Percentiles rank a stretch among this genome's conserved stretches.
These are phyloP conservation scores for Pseudogymnoascus sp. DNA, from an alignment of 2,329 filamentous ascomycete genomes.

Conservation along the genomic window DNA sequence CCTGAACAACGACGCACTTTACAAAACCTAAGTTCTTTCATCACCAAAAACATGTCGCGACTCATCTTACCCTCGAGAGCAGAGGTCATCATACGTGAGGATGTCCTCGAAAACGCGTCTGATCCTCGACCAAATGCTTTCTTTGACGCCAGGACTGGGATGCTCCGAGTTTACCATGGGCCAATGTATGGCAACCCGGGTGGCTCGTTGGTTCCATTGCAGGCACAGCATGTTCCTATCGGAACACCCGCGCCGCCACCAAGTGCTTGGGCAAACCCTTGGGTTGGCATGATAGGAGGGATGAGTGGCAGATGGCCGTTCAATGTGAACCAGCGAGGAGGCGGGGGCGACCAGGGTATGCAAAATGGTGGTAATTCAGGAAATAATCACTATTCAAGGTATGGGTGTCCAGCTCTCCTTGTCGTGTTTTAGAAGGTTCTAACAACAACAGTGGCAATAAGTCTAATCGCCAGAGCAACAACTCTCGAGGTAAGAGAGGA, in stretches of 20 bases:
- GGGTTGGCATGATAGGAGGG: background rate
- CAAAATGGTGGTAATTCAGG: background rate
- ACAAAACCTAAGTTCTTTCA: conserved; percentile 8
- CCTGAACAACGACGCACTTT: conserved; percentile 4
- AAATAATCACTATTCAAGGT: conserved; percentile 5
- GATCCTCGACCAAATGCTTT: conserved; percentile 54
- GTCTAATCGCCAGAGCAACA: background rate
- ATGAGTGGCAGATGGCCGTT: background rate
- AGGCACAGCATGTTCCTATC: conserved; percentile 24
- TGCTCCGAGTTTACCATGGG: conserved; percentile 51
- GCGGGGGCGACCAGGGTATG: background rate
- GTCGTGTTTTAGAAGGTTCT: background rate
- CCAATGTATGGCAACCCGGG: conserved; percentile 45
- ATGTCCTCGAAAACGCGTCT: conserved; percentile 42
- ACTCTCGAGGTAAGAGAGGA: background rate
- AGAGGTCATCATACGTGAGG: conserved; percentile 47
- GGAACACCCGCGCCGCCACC: background rate
- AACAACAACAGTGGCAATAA: background rate
- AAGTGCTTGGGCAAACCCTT: background rate
- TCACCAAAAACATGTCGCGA: conserved; percentile 28
- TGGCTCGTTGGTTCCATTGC: conserved; percentile 39
- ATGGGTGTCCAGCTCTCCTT: background rate
- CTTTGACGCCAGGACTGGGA: conserved; percentile 43
- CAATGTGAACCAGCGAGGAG: background rate
- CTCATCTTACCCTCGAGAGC: conserved; percentile 41